Percentiles rank a stretch among this genome's conserved stretches.
Evolutionary conservation across 1,284 basidiomycete genomes (phyloP).

Genomic region (Inonotus obliquus): DNA sequence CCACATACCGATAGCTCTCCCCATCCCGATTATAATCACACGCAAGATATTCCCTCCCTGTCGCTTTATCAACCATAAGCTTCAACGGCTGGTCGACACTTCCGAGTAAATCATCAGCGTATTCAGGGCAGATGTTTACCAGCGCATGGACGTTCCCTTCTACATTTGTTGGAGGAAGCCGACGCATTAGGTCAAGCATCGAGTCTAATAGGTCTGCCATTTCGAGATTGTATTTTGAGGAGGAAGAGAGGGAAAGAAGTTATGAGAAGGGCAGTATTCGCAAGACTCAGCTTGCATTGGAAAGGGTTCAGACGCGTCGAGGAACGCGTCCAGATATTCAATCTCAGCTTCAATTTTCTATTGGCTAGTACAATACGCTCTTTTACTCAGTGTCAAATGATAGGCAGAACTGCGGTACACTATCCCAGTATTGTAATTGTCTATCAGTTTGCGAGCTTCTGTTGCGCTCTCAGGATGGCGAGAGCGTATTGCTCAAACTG

Average conservation of each 20-base stretch:
- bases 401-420: too few species aligned
- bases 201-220: conserved; percentile 81
- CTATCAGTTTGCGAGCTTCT: conserved; percentile 1
- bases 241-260: neutral
- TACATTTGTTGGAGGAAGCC: conserved; percentile 89
- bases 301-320: neutral
- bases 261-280: neutral
- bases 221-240: neutral
- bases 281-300: neutral
- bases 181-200: conserved; percentile 93
- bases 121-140: conserved; percentile 84
- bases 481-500: conserved; percentile 79
- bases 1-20: conserved; percentile 82
- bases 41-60: conserved; percentile 86
- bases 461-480: conserved; percentile 41
- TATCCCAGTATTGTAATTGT: too few species aligned
- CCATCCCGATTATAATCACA: conserved; percentile 99
- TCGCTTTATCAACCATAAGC: conserved; percentile 72
- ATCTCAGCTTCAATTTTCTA: neutral
- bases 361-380: too few species aligned
- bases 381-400: too few species aligned
- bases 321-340: neutral
- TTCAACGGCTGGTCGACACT: conserved; percentile 95
- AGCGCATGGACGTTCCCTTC: conserved; percentile 86
- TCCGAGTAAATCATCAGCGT: conserved; percentile 91